Evolutionary conservation across 176 grass and related monocot species (phyloP).

Genomic region (Oryza longistaminata): DNA sequence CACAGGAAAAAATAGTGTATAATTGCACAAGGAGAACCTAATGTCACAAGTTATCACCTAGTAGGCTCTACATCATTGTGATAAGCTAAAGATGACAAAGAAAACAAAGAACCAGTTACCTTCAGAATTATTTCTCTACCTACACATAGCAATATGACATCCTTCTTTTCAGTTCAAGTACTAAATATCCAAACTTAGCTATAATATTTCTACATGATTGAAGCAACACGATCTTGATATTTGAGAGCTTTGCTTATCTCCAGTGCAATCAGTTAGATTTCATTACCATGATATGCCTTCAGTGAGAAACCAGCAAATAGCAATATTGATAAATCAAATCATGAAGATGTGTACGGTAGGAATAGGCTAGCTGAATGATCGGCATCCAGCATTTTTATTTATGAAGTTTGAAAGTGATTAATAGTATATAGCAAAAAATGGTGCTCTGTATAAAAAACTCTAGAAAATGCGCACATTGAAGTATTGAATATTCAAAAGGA

Average conservation of each 20-base stretch:
- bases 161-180: not conserved
- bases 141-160: not conserved
- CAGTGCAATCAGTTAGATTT: not conserved
- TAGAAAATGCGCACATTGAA: constrained; percentile 9
- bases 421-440: not conserved
- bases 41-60: not conserved
- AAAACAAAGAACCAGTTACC: not conserved
- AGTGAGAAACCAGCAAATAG: not conserved
- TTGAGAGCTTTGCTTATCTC: not conserved
- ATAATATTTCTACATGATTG: not conserved
- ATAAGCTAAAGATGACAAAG: not conserved
- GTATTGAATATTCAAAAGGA: constrained; percentile 7
- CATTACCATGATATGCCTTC: not conserved
- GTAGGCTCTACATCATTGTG: not conserved
- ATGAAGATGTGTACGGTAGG: not conserved
- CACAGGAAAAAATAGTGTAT: not conserved
- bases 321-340: not conserved
- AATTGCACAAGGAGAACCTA: not conserved
- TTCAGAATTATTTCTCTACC: not conserved
- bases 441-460: not conserved
- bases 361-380: constrained; percentile 8
- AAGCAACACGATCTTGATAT: not conserved
- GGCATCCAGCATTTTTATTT: not conserved
- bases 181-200: not conserved
- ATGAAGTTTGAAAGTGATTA: not conserved